A percentile compares a stretch with the other conserved stretches of the same genome.
These are phyloP conservation scores for Maudiozyma turicensis DNA, from an alignment of 805 yeast genomes.

Conservation along the genomic window DNA sequence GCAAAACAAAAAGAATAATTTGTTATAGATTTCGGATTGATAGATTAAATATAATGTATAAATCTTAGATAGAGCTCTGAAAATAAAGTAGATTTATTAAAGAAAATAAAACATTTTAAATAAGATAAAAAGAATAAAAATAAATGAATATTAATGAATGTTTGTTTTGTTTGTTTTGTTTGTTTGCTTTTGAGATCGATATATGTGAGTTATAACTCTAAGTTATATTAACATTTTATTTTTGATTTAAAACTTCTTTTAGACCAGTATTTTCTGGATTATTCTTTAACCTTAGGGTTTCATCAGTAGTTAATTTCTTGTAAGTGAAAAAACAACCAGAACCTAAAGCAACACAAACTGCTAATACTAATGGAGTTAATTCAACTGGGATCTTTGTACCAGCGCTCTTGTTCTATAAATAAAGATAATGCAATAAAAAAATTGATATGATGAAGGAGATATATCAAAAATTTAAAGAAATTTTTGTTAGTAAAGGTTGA, in stretches of 20 bases:
- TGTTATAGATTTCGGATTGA: too few relatives aligned
- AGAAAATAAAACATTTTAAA: too few relatives aligned
- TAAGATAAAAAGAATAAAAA: too few relatives aligned
- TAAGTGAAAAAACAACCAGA: constrained; percentile 43
- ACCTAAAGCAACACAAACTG: constrained; percentile 44
- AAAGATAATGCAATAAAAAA: background rate
- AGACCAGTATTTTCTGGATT: constrained; percentile 34
- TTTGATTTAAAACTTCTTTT: constrained; percentile 18
- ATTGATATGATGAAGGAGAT: background rate
- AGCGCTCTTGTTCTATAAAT: constrained; percentile 29
- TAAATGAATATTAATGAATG: too few relatives aligned
- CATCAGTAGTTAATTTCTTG: constrained; percentile 42
- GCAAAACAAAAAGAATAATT: too few relatives aligned
- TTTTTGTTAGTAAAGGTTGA: background rate
- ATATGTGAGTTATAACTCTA: background rate
- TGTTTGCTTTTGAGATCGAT: too few relatives aligned
- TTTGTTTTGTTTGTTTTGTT: too few relatives aligned
- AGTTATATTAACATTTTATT: background rate
- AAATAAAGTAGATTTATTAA: too few relatives aligned
- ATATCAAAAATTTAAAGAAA: background rate
- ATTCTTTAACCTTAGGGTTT: constrained; percentile 37
- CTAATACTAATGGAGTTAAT: constrained; percentile 47
- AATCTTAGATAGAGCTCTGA: too few relatives aligned
- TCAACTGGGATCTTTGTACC: constrained; percentile 41
- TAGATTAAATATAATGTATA: too few relatives aligned